A percentile compares a stretch with the other conserved stretches of the same genome.
Conservation (phyloP, 2,329 filamentous ascomycete genomes). For the Cryoendolithus antarcticus region DNA sequence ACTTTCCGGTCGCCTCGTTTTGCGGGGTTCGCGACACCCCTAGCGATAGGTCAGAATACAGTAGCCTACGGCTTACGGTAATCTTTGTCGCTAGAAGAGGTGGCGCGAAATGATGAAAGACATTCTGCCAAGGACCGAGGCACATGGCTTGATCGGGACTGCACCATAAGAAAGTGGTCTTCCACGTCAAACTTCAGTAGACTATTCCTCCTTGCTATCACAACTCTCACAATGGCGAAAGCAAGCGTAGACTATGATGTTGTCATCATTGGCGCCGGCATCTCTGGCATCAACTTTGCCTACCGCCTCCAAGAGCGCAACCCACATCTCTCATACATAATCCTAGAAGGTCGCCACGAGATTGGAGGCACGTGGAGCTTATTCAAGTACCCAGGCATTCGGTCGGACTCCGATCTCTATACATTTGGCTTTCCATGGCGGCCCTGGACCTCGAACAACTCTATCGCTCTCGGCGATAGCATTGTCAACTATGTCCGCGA, state of each 20-base stretch:
- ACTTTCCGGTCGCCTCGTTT: too few species aligned
- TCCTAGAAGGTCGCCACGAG: conserved; percentile 54
- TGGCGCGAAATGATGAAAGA: too few species aligned
- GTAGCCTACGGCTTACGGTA: too few species aligned
- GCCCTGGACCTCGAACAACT: conserved; percentile 46
- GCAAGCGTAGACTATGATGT: conserved; percentile 24
- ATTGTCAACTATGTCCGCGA: conserved; percentile 34
- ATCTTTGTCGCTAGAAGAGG: too few species aligned
- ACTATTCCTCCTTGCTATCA: too few species aligned
- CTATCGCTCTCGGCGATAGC: conserved; percentile 33
- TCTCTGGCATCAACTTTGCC: conserved; percentile 63
- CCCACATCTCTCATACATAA: conserved; percentile 46
- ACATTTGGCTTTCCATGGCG: conserved; percentile 53
- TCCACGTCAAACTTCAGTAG: too few species aligned
- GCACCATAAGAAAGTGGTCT: too few species aligned
- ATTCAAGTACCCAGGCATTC: conserved; percentile 60
- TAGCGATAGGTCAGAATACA: too few species aligned
- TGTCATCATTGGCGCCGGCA: conserved; percentile 59
- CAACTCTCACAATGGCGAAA: too few species aligned
- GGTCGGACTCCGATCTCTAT: conserved; percentile 37
- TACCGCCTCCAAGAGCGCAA: conserved; percentile 43
- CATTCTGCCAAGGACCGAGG: too few species aligned
- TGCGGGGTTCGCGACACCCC: too few species aligned
- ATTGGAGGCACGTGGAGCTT: conserved; percentile 71
- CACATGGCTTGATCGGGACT: too few species aligned